Base-by-base conservation (phyloP, 2,329 filamentous ascomycete species). In the Pseudogymnoascus sp. region DNA sequence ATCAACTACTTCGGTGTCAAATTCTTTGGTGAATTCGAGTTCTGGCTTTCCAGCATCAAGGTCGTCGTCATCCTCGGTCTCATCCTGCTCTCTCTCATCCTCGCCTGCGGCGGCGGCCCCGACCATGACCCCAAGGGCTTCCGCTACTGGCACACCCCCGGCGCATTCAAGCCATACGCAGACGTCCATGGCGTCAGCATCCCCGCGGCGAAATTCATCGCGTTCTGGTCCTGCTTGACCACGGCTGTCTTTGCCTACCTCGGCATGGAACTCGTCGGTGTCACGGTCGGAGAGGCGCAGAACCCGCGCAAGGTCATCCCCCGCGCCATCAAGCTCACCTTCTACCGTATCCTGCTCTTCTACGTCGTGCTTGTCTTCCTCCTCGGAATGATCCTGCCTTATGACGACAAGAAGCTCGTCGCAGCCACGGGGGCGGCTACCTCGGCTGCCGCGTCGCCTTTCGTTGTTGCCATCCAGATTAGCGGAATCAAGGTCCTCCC, bases 11-110 rank as follows among this genome's bases (percentile, higher is more conserved):
- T 88, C 65, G 75, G 72, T 15, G 68, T 74, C 31, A 66, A 67
- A 4, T 65, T 71, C 63, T 74, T 73, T 61, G 72, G 71, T 64
- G 72, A 74, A 71, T 81, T 84, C 66, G 82, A 84, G 69, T 73
- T 88, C 80, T 81, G 86, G 78, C 76, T 83, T 38, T 82, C 80
- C 11, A 86, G 83, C 31, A 83, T 89, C 79, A 90, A 90, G 71
- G 85, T 90, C 65, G 69, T 88, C 57, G 82, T 87, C 69, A 85
- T 90, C 64, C 68, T 87, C 65, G 86, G 82, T 33, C 76, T 90
- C 62, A 89, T 90, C 68, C 72, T 90, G 31, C 79, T 89, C 64
- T 82, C 83, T 13, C 76, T 90, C 62, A 76, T 88, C 67, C 78
- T 90, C 59, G 84, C 84, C 63, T 77, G 83, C 13, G 87, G 87